Evolutionary conservation across 495 filamentous ascomycete genomes (phyloP).

Genomic region (Sporormia fimetaria): DNA sequence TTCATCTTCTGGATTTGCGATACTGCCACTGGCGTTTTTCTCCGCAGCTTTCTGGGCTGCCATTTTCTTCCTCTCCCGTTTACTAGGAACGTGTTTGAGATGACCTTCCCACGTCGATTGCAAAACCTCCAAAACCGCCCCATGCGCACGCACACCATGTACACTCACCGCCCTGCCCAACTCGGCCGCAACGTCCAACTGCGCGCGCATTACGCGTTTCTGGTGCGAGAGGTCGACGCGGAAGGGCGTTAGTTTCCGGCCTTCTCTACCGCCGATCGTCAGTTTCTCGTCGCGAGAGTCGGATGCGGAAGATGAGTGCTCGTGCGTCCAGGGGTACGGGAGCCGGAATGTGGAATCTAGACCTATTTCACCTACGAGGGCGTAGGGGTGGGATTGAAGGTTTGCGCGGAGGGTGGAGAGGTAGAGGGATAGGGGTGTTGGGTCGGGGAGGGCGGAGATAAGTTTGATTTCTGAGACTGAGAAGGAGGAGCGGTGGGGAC

Average conservation of each 20-base stretch:
- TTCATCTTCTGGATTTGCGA: too few species aligned
- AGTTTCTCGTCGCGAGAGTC: constrained; percentile 38
- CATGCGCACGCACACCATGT: constrained; percentile 87
- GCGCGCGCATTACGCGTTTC: constrained; percentile 58
- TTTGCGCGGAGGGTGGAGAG: constrained; percentile 52
- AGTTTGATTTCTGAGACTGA: constrained; percentile 44
- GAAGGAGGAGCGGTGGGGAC: constrained; percentile 36
- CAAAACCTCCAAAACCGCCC: constrained; percentile 63
- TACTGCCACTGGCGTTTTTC: constrained; percentile 2
- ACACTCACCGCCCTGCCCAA: constrained; percentile 71
- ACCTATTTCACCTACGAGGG: constrained; percentile 81
- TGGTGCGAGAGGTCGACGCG: constrained; percentile 73
- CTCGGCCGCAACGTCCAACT: constrained; percentile 77
- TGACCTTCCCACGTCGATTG: constrained; percentile 70
- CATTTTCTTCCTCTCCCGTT: constrained; percentile 43
- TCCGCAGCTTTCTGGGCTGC: constrained; percentile 14
- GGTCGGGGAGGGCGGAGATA: constrained; percentile 55
- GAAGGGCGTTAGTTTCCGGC: constrained; percentile 58
- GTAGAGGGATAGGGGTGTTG: constrained; percentile 54
- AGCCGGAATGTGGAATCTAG: constrained; percentile 78
- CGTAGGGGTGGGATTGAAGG: constrained; percentile 51
- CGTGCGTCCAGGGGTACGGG: constrained; percentile 49
- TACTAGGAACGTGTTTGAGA: constrained; percentile 57
- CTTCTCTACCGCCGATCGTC: constrained; percentile 77
- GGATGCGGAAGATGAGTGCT: constrained; percentile 42